These are phyloP conservation scores for Evansstolkia leycettana DNA, from an alignment of 495 filamentous ascomycete genomes.

Conservation along the genomic window DNA sequence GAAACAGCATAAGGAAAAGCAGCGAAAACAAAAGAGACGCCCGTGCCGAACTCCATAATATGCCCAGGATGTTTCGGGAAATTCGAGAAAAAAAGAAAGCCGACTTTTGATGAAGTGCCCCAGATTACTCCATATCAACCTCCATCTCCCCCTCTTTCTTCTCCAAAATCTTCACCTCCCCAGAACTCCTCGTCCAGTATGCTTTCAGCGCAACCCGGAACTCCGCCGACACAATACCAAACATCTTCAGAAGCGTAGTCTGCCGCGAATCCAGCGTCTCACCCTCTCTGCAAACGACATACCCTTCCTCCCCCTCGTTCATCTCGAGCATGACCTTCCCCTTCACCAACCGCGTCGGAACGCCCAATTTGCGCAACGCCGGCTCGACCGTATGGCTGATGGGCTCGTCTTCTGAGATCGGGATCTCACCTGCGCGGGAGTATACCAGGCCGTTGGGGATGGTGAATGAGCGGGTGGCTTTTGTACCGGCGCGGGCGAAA, in stretches of 20 bases:
- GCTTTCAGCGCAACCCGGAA: slow-evolving; percentile 72
- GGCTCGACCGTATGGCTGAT: slow-evolving; percentile 80
- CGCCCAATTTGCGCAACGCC: slow-evolving; percentile 69
- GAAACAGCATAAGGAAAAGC: slow-evolving; percentile 6
- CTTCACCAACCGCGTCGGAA: slow-evolving; percentile 79
- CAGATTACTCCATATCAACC: slow-evolving; percentile 22
- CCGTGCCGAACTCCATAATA: slow-evolving; percentile 27
- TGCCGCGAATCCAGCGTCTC: slow-evolving; percentile 76
- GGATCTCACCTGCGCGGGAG: slow-evolving; percentile 63
- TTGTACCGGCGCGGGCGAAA: slow-evolving; percentile 78
- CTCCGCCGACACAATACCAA: slow-evolving; percentile 77
- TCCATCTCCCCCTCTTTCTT: slow-evolving; percentile 27
- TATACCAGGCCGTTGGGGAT: slow-evolving; percentile 71
- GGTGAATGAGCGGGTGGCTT: slow-evolving; percentile 57
- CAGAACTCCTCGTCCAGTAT: slow-evolving; percentile 31
- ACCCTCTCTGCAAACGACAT: slow-evolving; percentile 69
- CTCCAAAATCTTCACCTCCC: slow-evolving; percentile 30
- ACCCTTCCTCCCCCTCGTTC: slow-evolving; percentile 53
- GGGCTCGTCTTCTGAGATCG: slow-evolving; percentile 69
- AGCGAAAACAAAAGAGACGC: slow-evolving; percentile 17
- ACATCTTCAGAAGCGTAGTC: slow-evolving; percentile 87
- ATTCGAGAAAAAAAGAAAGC: slow-evolving; percentile 10
- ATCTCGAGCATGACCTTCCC: slow-evolving; percentile 75
- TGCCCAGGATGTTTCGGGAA: slow-evolving; percentile 10
- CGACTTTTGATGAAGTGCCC: not conserved